Base-by-base conservation (phyloP, 805 yeast species). In the Candida ascalaphidarum region DNA sequence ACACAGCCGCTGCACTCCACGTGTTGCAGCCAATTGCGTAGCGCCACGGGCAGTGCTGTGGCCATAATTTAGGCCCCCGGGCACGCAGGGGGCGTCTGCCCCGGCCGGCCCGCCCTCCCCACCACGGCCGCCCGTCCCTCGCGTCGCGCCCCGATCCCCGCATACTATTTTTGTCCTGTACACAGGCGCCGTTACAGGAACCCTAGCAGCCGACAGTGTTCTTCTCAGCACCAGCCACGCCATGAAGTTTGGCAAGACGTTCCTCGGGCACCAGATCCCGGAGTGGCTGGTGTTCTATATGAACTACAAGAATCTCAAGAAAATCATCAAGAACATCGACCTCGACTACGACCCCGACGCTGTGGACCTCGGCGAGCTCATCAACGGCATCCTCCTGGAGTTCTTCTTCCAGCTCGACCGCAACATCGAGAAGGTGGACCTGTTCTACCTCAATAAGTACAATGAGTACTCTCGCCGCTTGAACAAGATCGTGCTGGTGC, bases 231-330 rank as follows among this genome's bases (percentile, higher is more conserved):
- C n/a, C n/a, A n/a, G n/a, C n/a, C n/a, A n/a, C 18, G 18, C 15
- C 23, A 81, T 81, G 89, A 81, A 81, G 65, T 83, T 82, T 50
- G 94, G 89, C 16, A 83, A 82, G 52, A 80, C 84, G 3, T 54
- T 83, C 40, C 58, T 75, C 18, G 65, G 81, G 26, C 94, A 89
- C 55, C 95, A 86, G 62, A 85, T 88, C 32, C 96, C 96, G 3
- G 95, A 86, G 55, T 89, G 97, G 97, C 66, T 75, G 27, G 71
- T 73, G 33, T 70, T 69, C 44, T 89, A 89, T 47, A 71, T 89
- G 66, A 81, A 84, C 57, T 89, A 89, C 57, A 89, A 86, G 52
- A 74, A 69, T 27, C 65, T 89, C 41, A 89, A 89, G 60, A 77
- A 81, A 46, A 72, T 74, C 43, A 82, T 89, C 55, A 83, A 83